Percentiles rank a stretch among this genome's conserved stretches.
Conservation (phyloP, 768 basidiomycete genomes). For the Pulveroboletus sp. region DNA sequence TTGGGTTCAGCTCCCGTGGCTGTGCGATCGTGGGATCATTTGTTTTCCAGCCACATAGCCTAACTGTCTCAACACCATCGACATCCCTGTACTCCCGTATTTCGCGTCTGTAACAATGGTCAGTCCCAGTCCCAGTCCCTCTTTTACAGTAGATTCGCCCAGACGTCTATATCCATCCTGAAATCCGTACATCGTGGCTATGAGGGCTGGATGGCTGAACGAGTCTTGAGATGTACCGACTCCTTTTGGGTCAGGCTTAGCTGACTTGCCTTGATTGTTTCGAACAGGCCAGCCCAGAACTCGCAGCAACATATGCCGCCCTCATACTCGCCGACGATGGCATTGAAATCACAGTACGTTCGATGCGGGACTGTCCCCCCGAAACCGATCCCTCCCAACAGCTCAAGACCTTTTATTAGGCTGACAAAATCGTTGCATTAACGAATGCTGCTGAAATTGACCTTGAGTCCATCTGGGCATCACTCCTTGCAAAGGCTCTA, state of each 20-base stretch:
- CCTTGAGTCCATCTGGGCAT: slow-evolving; percentile 95
- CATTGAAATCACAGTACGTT: slow-evolving; percentile 92
- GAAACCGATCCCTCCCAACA: background rate
- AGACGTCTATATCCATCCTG: background rate
- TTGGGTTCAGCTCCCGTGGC: slow-evolving; percentile 2
- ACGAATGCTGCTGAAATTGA: slow-evolving; percentile 81
- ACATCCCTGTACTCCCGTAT: slow-evolving; percentile 6
- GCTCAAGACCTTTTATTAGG: slow-evolving; percentile 37
- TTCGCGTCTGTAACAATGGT: slow-evolving; percentile 23
- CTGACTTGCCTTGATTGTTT: slow-evolving; percentile 11
- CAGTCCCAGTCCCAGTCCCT: slow-evolving; percentile 6
- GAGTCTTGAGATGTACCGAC: slow-evolving; percentile 8
- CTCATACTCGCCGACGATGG: slow-evolving; percentile 98
- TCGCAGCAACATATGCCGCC: slow-evolving; percentile 93
- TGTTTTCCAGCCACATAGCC: background rate
- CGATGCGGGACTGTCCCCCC: background rate
- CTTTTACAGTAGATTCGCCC: background rate
- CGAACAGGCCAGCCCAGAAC: slow-evolving; percentile 57
- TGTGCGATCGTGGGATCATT: slow-evolving; percentile 14
- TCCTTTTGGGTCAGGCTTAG: background rate
- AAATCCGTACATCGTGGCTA: background rate
- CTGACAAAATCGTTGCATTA: slow-evolving; percentile 89
- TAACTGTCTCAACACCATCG: slow-evolving; percentile 14
- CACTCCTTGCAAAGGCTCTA: slow-evolving; percentile 94
- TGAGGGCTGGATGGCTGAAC: slow-evolving; percentile 18